Evolutionary conservation across 2,329 filamentous ascomycete genomes (phyloP), one percentile per base, ranked within the genome.

Genomic region (Verticillium dahliae): DNA sequence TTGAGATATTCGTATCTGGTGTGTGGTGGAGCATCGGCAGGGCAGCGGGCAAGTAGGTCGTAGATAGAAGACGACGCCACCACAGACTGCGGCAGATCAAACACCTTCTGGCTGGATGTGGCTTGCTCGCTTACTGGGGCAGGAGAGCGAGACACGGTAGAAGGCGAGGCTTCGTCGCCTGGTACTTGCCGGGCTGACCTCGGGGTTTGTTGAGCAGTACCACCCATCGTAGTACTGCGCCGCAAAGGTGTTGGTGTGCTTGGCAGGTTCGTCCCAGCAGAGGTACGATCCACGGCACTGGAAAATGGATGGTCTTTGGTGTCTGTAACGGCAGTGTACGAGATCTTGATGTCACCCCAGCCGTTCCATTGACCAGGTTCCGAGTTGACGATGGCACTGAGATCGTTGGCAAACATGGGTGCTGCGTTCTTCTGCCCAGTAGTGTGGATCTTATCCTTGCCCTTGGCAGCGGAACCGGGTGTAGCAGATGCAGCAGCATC

Each of bases 1-100:
- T 94, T 89, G 54, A 99, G 85, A 39, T 94, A 81, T 66, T 98
- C 95, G 70, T 96, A 98, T 66, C 87, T 89, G 13, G 87, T 82
- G 57, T 89, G 82, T 39, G 86, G 77, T 0, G 94, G 91, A 68
- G 98, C 77, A 63, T 90, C 87, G 4, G 80, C 72, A 1, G 89
- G 80, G 57, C 81, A 80, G 41, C 79, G 79, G 4, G 78, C 76
- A 57, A 90, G 72, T 38, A 90, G 76, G 6, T 86, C 78, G 66
- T 85, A 82, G 41, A 87, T 78, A 6, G 82, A 76, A 4, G 76
- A 78, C 5, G 83, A 79, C 55, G 75, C 72, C 18, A 90, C 78
- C 11, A 79, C 74, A 11, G 80, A 78, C 65, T 84, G 79, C 10
- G 89, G 80, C 59, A 96, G 74, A 67, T 93, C 89, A 56, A 92